These are phyloP conservation scores for Apiospora rasikravindrae DNA, from an alignment of 2,329 filamentous ascomycete species.

Conservation along the genomic window DNA sequence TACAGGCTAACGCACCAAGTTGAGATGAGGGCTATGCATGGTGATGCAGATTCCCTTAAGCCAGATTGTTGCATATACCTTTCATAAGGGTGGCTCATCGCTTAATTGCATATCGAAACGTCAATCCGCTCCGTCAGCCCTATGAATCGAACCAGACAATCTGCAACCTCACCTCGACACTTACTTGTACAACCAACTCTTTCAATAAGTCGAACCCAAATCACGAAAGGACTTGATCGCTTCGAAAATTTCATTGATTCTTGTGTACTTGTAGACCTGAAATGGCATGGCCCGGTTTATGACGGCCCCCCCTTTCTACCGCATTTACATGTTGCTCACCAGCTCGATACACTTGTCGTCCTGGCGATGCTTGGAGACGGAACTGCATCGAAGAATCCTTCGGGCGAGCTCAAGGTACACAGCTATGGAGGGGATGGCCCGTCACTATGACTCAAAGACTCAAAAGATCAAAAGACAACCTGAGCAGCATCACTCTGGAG, in stretches of 20 bases:
- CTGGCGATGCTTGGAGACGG: background rate
- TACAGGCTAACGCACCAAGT: background rate
- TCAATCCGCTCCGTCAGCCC: background rate
- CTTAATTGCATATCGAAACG: conserved; percentile 8
- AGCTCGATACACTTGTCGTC: background rate
- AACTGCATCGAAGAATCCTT: background rate
- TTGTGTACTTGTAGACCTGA: background rate
- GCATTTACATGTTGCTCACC: background rate
- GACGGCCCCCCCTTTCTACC: background rate
- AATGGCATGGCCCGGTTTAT: background rate
- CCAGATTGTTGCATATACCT: background rate
- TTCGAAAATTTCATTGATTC: background rate
- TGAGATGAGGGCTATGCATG: background rate
- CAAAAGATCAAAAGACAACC: background rate
- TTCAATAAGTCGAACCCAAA: background rate
- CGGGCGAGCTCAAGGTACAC: too few species aligned
- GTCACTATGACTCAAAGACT: background rate
- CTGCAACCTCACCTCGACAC: background rate
- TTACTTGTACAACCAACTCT: background rate
- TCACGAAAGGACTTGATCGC: background rate
- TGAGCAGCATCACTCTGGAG: background rate
- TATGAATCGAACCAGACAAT: background rate
- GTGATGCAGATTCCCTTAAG: background rate
- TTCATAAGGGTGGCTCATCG: background rate
- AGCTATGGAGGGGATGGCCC: background rate